Base-by-base conservation (phyloP, 306 rosid species). In the Medicago truncatula region DNA sequence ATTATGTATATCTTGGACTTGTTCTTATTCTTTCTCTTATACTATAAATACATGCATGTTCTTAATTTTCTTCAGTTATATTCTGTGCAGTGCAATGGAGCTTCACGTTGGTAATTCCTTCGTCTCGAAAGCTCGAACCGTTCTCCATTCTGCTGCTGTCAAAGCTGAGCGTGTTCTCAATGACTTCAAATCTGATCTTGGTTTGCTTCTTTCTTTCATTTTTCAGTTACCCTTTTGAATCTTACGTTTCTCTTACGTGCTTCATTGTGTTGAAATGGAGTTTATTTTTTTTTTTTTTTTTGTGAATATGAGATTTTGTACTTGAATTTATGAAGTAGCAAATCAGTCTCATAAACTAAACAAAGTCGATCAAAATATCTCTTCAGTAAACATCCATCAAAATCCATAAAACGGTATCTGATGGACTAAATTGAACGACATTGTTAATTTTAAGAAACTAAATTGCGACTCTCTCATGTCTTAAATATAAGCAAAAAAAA, bases 121-220 rank as follows among this genome's bases (percentile, higher is more conserved):
- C 50, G 97, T 90, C 34, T 92, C 96, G 57, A 95, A 95, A 87
- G 97, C 99, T 41, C 89, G 87, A 88, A 88, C 88, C 14, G 97
- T 91, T 83, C 82, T 95, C 41, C 89, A 92, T 88, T 95, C 97
- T 38, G 97, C 97, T 14, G 99, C 99, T 75, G 90, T 92, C 6
- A 95, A 92, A 92, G 97, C 99, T 82, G 99, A 95, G 80, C 88
- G 88, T 3, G 92, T 90, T 67, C 74, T 92, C 21, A 64, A 53
- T 38, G 97, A 92, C 78, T 88, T 90, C 9, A 95, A 95, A 78
- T 80, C 93, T 82, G 96, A 92, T 85, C 91, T 80, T 78, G 91
- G 96, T 78, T 47, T 21, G 71, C 0, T 18, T 18, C 1, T 2
- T 85, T 66, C 20, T 77, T 4, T 57, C 23, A 12, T 15, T 54